These are phyloP conservation scores for Cyberlindnera xylosilytica DNA, from an alignment of 805 yeast species.

Conservation along the genomic window DNA sequence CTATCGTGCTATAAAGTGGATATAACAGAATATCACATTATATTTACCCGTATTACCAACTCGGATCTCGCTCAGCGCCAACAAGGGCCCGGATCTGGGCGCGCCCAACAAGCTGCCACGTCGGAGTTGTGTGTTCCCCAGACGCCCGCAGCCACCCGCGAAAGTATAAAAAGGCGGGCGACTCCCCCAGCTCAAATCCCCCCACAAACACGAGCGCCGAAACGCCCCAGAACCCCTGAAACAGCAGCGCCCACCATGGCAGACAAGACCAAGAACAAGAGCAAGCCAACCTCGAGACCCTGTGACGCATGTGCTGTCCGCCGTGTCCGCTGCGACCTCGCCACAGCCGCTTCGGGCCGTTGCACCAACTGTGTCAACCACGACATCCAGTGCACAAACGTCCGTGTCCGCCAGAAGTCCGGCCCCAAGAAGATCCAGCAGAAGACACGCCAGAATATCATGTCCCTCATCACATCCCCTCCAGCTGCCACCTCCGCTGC, in stretches of 20 bases:
- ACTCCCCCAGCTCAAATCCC: too few species aligned
- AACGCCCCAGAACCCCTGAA: too few species aligned
- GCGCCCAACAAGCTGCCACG: too few species aligned
- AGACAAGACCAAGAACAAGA: slow-evolving; percentile 1
- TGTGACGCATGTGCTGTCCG: slow-evolving; percentile 29
- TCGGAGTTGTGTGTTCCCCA: too few species aligned
- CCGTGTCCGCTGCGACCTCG: slow-evolving; percentile 25
- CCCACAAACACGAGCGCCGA: not conserved
- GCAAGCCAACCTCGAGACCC: slow-evolving; percentile 17
- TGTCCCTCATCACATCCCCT: slow-evolving; percentile 6
- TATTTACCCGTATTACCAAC: too few species aligned
- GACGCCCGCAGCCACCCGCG: too few species aligned
- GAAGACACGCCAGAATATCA: slow-evolving; percentile 22
- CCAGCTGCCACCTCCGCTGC: not conserved
- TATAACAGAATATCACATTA: too few species aligned
- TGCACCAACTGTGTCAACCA: slow-evolving; percentile 26
- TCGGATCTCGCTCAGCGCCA: too few species aligned
- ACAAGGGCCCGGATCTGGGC: too few species aligned
- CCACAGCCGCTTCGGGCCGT: slow-evolving; percentile 11
- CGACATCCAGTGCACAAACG: slow-evolving; percentile 22
- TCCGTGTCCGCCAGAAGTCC: slow-evolving; percentile 24
- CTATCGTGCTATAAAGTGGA: too few species aligned
- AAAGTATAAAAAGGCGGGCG: too few species aligned
- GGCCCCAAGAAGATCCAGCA: slow-evolving; percentile 26
- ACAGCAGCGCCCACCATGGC: too few species aligned